phyloP scores from a whole-genome alignment of 2,329 filamentous ascomycete genomes.

The Pseudonectria buxi region DNA sequence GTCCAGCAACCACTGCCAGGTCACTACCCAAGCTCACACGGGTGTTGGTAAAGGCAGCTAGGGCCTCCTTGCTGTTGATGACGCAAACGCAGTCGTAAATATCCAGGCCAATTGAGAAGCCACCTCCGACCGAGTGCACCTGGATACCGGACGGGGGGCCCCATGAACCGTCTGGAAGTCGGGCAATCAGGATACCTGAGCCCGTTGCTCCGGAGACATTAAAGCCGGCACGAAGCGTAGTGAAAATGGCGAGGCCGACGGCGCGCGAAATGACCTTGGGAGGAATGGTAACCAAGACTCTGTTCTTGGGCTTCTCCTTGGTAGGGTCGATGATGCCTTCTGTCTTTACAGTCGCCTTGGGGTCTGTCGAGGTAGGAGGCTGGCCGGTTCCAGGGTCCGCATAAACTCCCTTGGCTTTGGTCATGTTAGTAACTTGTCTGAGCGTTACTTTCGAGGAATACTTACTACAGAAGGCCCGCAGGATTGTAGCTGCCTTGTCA shows the following conservation, averaged over 20 bases:
- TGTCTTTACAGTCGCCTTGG: constrained; percentile 22
- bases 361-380: constrained; percentile 25
- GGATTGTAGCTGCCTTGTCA: constrained; percentile 81
- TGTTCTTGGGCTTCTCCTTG: constrained; percentile 36
- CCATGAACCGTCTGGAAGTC: constrained; percentile 61
- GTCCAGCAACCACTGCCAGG: constrained; percentile 65
- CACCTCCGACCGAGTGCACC: constrained; percentile 71
- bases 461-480: constrained; percentile 80
- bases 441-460: not conserved
- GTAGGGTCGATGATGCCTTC: constrained; percentile 25
- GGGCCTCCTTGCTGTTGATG: constrained; percentile 70
- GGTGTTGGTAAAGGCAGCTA: constrained; percentile 69
- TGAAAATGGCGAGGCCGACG: constrained; percentile 66
- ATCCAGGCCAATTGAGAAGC: constrained; percentile 75
- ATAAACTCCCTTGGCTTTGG: constrained; percentile 46
- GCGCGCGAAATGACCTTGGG: constrained; percentile 57
- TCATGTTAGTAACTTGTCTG: constrained; percentile 3
- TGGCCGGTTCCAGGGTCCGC: constrained; percentile 28
- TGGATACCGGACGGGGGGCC: constrained; percentile 77
- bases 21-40: constrained; percentile 74
- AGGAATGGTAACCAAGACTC: constrained; percentile 48
- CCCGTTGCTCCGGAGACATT: constrained; percentile 61
- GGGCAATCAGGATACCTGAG: constrained; percentile 57
- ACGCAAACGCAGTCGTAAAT: constrained; percentile 87
- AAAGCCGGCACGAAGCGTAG: constrained; percentile 60